Evolutionary conservation across 352 stramenopile genomes (phyloP).

Genomic region (Pythium monospermum): DNA sequence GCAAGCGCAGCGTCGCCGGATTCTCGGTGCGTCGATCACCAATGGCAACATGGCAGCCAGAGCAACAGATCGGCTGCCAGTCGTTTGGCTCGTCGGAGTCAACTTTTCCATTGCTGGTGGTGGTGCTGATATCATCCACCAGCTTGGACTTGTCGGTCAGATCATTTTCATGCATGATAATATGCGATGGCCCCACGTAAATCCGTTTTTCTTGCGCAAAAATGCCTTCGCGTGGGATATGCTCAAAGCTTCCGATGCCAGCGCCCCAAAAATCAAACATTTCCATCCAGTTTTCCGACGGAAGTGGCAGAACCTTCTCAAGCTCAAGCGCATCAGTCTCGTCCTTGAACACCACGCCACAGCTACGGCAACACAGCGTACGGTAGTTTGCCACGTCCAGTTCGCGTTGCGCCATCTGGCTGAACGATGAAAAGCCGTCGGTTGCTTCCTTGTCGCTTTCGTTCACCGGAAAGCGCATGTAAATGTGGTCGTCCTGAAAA

Average conservation of each 20-base stretch:
- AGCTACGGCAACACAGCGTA: constrained; percentile 40
- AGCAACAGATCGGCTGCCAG: constrained; percentile 39
- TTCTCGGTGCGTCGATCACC: constrained; percentile 36
- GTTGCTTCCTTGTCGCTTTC: constrained; percentile 41
- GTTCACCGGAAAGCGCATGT: constrained; percentile 55
- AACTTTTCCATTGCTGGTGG: not conserved
- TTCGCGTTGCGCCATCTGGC: constrained; percentile 36
- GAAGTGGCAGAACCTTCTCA: constrained; percentile 63
- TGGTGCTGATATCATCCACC: not conserved
- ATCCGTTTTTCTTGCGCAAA: constrained; percentile 39
- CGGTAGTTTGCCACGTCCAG: constrained; percentile 40
- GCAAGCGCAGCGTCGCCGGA: constrained; percentile 39
- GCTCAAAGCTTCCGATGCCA: constrained; percentile 71
- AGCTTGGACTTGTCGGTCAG: constrained; percentile 9
- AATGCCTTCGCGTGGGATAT: constrained; percentile 71
- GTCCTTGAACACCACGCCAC: constrained; percentile 19
- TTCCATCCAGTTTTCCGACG: constrained; percentile 81
- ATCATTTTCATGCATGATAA: constrained; percentile 56
- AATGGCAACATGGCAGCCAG: constrained; percentile 31
- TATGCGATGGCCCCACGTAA: constrained; percentile 57
- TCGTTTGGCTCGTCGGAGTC: constrained; percentile 13
- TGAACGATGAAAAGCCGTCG: constrained; percentile 56
- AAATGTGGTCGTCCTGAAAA: constrained; percentile 43
- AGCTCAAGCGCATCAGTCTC: constrained; percentile 30
- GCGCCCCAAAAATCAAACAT: constrained; percentile 87